Evolutionary conservation across 805 yeast species (phyloP).

Genomic region (Pichia nakasei): DNA sequence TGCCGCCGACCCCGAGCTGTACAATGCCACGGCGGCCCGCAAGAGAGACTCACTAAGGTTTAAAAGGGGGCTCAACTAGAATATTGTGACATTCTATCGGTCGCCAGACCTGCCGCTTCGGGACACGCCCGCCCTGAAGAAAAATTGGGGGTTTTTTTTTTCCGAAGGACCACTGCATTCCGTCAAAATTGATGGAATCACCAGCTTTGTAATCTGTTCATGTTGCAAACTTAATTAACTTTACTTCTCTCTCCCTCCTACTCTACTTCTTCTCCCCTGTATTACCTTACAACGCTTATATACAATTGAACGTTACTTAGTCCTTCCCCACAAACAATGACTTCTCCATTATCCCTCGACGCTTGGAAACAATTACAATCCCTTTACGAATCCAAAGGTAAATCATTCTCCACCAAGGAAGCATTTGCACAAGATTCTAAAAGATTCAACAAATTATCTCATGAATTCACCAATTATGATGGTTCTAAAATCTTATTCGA

Average conservation of each 20-base stretch:
- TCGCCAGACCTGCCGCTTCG: not conserved
- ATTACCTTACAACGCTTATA: not conserved
- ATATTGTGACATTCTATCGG: too few relatives aligned
- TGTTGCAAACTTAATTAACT: too few relatives aligned
- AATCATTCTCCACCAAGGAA: slow-evolving; percentile 61
- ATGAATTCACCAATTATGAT: slow-evolving; percentile 75
- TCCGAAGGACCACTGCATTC: too few relatives aligned
- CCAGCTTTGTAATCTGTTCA: too few relatives aligned
- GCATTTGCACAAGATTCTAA: slow-evolving; percentile 68
- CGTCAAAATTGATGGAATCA: too few relatives aligned
- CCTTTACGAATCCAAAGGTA: slow-evolving; percentile 62
- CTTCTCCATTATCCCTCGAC: slow-evolving; percentile 49
- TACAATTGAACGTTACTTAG: too few relatives aligned
- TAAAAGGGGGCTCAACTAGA: slow-evolving; percentile 21
- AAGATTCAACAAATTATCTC: slow-evolving; percentile 70
- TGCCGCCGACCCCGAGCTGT: slow-evolving; percentile 13
- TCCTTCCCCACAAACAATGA: slow-evolving; percentile 18
- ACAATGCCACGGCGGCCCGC: slow-evolving; percentile 40
- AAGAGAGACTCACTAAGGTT: slow-evolving; percentile 44
- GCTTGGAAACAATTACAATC: slow-evolving; percentile 76
- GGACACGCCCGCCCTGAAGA: too few relatives aligned
- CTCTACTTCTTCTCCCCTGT: not conserved
- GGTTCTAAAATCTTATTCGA: slow-evolving; percentile 87
- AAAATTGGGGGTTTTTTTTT: too few relatives aligned
- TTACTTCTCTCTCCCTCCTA: not conserved